A percentile compares a stretch with the other conserved stretches of the same genome.
Conservation (phyloP, 2,329 filamentous ascomycete species). For the Alternaria triticimaculans region DNA sequence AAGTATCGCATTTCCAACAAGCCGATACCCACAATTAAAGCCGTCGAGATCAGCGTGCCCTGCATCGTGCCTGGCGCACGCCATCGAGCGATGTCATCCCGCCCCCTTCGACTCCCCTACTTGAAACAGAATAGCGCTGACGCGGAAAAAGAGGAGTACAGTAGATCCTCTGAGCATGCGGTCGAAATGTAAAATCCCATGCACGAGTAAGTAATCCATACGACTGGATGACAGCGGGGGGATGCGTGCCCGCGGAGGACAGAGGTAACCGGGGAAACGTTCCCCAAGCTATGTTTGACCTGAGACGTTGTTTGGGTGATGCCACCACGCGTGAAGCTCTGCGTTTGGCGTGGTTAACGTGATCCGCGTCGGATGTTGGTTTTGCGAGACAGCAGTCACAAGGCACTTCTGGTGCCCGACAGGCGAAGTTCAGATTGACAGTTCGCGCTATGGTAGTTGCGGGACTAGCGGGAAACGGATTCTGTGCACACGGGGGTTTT, state of each 20-base stretch:
- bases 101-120: not conserved
- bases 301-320: not conserved
- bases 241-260: not conserved
- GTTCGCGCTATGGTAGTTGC: not conserved
- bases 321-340: not conserved
- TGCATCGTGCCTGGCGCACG: slow-evolving; percentile 5
- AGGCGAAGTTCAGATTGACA: not conserved
- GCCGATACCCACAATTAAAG: slow-evolving; percentile 9
- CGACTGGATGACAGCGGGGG: not conserved
- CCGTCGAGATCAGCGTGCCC: not conserved
- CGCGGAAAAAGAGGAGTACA: not conserved
- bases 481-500: not conserved
- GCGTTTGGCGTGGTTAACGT: not conserved
- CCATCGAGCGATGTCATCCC: slow-evolving; percentile 8
- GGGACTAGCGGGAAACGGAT: not conserved
- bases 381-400: not conserved
- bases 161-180: not conserved
- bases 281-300: not conserved
- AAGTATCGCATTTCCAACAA: slow-evolving; percentile 1
- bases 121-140: not conserved
- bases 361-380: not conserved
- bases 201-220: not conserved
- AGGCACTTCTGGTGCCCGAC: not conserved
- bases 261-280: not conserved
- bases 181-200: not conserved